Base-by-base conservation (phyloP, 495 filamentous ascomycete genomes). In the Aspergillus carlsbadensis region DNA sequence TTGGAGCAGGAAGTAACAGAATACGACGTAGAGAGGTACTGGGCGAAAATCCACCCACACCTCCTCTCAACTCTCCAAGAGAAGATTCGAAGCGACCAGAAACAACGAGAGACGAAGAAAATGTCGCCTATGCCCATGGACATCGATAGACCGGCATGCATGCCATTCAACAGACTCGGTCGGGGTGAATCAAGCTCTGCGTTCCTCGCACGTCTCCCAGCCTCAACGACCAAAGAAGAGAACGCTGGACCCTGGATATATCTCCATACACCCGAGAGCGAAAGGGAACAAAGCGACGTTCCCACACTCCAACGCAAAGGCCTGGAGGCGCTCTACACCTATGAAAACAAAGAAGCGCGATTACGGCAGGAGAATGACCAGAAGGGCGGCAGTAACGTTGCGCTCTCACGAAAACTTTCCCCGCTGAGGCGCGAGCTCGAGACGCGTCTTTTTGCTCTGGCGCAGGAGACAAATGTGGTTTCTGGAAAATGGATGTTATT, bases 401-500 rank as follows among this genome's bases (percentile, higher is more conserved):
- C 65, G 1, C 68, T 85, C 36, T 72, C 76, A 0, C 68, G 78
- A 21, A 80, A 82, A 56, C 60, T 87, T 29, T 75, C 69, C 35
- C 75, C 77, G 6, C 70, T 82, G n/a, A 76, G 80, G 10, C 64
- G 70, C 8, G 67, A 70, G 22, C 69, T 85, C 1, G 75, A 84
- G 35, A 62, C 75, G 15, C 70, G 82, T 37, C 75, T 95, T 8
- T 65, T 80, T 5, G 68, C 77, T 3, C 63, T 85, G 7, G 90
- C 88, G 7, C 69, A 72, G 8, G 70, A 79, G 43, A 78, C 69
- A 6, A 73, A 72, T n/a, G 77, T 82, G 15, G 78, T 75, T n/a
- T 69, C 70, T n/a, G 88, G 88, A 37, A 92, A 90, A 69, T 95
- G 91, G 91, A 89, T 96, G 88, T 61, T 96, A n/a, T 92, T 91